These are phyloP conservation scores for Paxillus rubicundulus DNA, from an alignment of 768 basidiomycete genomes.

Conservation along the genomic window DNA sequence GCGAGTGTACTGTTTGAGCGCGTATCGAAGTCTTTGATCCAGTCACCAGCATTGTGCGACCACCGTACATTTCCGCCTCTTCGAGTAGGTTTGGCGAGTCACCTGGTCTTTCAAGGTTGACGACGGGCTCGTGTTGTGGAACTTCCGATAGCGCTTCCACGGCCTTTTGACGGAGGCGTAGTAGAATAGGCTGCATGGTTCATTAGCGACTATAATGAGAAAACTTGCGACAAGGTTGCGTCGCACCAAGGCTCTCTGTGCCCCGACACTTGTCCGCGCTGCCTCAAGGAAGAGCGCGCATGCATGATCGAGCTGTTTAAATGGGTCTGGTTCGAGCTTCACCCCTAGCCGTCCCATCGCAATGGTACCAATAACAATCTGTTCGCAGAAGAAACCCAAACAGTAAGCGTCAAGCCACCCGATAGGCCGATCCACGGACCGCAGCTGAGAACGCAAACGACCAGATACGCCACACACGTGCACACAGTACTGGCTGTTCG, in stretches of 20 bases:
- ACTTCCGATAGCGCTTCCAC: constrained; percentile 26
- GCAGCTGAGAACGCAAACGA: constrained; percentile 53
- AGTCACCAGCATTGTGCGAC: constrained; percentile 30
- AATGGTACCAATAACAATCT: constrained; percentile 56
- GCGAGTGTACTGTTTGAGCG: neutral
- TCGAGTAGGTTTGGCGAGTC: constrained; percentile 15
- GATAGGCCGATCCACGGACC: constrained; percentile 33
- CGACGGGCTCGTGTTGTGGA: constrained; percentile 9
- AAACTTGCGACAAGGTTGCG: neutral
- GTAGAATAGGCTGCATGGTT: constrained; percentile 40
- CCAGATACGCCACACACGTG: constrained; percentile 61
- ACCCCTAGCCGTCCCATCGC: constrained; percentile 46
- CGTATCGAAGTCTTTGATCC: neutral
- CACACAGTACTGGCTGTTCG: constrained; percentile 43
- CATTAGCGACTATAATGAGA: neutral
- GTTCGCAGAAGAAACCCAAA: neutral
- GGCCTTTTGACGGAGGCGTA: constrained; percentile 45
- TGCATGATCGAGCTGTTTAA: constrained; percentile 46
- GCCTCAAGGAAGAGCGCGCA: constrained; percentile 44
- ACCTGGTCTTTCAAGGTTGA: constrained; percentile 12
- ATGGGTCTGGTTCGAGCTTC: constrained; percentile 44
- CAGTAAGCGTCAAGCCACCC: neutral
- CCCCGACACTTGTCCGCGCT: constrained; percentile 46
- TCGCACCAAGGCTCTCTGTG: constrained; percentile 45
- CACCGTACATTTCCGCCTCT: constrained; percentile 34